phyloP scores from a whole-genome alignment of 176 grass and related monocot species.

The Themeda triandra region DNA sequence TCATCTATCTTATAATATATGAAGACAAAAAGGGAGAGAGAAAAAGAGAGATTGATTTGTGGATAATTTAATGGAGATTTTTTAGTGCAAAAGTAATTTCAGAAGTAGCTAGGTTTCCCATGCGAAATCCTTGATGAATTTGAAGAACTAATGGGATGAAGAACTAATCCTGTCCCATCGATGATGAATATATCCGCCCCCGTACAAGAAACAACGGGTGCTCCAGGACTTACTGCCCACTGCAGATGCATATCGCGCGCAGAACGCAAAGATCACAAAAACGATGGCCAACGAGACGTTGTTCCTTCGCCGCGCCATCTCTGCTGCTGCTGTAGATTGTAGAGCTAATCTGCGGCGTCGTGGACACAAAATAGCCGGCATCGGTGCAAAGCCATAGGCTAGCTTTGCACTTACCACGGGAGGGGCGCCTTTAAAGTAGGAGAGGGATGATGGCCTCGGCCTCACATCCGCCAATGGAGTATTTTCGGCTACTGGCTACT shows the following conservation, averaged over 20 bases:
- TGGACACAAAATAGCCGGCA: neutral
- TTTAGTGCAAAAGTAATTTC: too few relatives aligned
- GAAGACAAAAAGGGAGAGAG: neutral
- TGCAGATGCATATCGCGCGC: neutral
- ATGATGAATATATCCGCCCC: neutral
- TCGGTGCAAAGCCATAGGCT: too few relatives aligned
- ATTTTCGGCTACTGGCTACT: too few relatives aligned
- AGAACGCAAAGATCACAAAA: neutral
- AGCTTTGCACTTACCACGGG: neutral
- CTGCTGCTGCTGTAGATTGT: neutral
- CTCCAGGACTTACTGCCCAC: neutral
- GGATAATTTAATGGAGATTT: too few relatives aligned
- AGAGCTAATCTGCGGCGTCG: neutral
- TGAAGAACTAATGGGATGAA: neutral
- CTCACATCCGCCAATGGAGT: too few relatives aligned
- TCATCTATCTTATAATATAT: neutral
- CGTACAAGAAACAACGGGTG: neutral
- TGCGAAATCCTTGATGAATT: neutral
- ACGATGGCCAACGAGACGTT: neutral
- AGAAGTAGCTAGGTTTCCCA: neutral
- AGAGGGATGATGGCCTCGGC: neutral
- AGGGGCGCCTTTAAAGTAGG: conserved; percentile 7
- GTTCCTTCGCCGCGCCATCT: neutral
- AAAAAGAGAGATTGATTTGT: neutral
- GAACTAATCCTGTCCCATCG: neutral